A percentile compares a stretch with the other conserved stretches of the same genome.
These are phyloP conservation scores for Malus orientalis DNA, from an alignment of 306 rosid genomes.

Conservation along the genomic window DNA sequence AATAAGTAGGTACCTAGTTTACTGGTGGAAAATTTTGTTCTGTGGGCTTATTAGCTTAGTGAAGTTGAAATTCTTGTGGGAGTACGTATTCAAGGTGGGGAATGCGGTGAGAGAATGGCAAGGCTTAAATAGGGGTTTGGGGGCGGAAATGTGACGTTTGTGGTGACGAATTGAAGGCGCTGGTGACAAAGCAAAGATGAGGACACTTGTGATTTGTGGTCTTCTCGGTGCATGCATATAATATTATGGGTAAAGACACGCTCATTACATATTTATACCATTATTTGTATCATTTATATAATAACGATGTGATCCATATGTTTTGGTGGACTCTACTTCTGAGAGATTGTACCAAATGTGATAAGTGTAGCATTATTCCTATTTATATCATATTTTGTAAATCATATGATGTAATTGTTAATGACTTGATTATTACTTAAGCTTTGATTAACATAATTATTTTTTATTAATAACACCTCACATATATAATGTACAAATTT, in stretches of 20 bases:
- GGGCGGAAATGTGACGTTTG: constrained; percentile 13
- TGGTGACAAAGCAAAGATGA: no score
- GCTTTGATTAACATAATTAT: no score
- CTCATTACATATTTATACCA: no score
- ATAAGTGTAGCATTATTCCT: no score
- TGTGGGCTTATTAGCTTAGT: background rate
- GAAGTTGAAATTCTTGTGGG: background rate
- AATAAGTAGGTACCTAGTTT: background rate
- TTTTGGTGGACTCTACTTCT: fast-evolving
- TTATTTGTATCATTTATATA: no score
- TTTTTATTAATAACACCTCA: no score
- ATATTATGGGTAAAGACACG: background rate
- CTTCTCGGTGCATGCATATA: background rate
- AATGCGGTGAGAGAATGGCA: background rate
- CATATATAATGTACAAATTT: no score
- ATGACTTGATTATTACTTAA: no score
- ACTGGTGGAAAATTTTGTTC: background rate
- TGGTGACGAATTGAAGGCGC: constrained; percentile 10
- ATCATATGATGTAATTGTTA: no score
- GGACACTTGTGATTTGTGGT: background rate
- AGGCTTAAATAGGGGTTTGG: background rate
- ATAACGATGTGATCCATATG: no score
- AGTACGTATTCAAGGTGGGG: background rate
- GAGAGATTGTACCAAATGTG: no score
- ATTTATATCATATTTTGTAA: no score